These are phyloP conservation scores for Pichia sp. DNA, from an alignment of 1,139 yeast species.

Conservation along the genomic window DNA sequence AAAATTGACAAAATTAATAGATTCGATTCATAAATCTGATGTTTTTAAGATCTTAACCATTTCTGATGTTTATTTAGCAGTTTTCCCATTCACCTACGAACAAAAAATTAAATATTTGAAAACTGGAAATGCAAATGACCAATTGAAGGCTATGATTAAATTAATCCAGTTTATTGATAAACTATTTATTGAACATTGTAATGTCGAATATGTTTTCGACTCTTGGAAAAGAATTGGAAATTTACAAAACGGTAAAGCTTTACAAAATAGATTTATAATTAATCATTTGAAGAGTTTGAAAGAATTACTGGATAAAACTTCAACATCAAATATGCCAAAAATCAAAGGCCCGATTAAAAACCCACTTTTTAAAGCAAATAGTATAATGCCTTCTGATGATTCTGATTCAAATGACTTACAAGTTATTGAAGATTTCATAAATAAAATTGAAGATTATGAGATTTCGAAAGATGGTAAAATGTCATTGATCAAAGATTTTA, in stretches of 20 bases:
- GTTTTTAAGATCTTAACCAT: constrained; percentile 21
- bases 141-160: constrained; percentile 34
- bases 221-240: constrained; percentile 45
- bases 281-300: constrained; percentile 55
- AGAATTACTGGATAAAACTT: constrained; percentile 36
- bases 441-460: constrained; percentile 31
- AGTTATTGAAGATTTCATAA: constrained; percentile 43
- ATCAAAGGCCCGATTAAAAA: background rate
- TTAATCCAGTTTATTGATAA: constrained; percentile 29
- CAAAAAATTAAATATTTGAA: constrained; percentile 41
- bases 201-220: constrained; percentile 45
- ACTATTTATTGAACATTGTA: constrained; percentile 31
- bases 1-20: constrained; percentile 28
- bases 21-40: constrained; percentile 12
- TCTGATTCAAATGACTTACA: constrained; percentile 33
- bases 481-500: constrained; percentile 56
- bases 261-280: constrained; percentile 41
- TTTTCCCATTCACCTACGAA: constrained; percentile 51
- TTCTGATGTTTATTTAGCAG: constrained; percentile 48
- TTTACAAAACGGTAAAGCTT: constrained; percentile 19
- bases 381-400: constrained; percentile 28
- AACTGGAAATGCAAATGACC: constrained; percentile 31
- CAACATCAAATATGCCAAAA: background rate
- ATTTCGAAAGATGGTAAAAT: constrained; percentile 48
- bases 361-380: background rate